phyloP scores from a whole-genome alignment of 169 alveolate species.

The Plasmodium berghei region DNA sequence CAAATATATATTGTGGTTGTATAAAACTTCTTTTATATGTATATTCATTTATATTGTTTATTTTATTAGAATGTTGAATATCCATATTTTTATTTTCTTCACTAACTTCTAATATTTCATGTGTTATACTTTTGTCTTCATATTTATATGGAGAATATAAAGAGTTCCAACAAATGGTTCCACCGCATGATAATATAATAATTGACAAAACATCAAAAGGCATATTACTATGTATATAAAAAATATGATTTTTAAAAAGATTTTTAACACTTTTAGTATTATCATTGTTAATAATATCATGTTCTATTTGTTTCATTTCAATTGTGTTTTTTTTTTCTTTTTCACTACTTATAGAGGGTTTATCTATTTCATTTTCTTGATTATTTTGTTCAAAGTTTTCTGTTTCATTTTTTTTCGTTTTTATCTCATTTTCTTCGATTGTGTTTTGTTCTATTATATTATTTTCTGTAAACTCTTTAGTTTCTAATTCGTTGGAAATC shows the following conservation, averaged over 20 bases:
- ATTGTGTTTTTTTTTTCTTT: neutral
- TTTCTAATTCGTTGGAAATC: neutral
- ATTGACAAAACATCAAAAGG: conserved; percentile 41
- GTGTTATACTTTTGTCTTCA: conserved; percentile 24
- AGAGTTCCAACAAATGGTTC: conserved; percentile 38
- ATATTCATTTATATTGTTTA: neutral
- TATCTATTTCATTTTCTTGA: neutral
- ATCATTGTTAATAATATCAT: conserved; percentile 9
- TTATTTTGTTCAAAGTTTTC: neutral
- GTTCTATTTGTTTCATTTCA: neutral
- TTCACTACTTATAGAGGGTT: neutral
- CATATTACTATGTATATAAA: conserved; percentile 60
- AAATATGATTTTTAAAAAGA: conserved; percentile 37
- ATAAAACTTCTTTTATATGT: conserved; percentile 79
- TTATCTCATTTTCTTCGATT: neutral
- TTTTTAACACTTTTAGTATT: conserved; percentile 7
- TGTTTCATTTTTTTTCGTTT: neutral
- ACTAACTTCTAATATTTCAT: conserved; percentile 64
- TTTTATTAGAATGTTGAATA: neutral
- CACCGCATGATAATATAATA: conserved; percentile 58
- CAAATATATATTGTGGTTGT: conserved; percentile 97
- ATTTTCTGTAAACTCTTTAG: neutral
- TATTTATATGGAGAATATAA: conserved; percentile 8
- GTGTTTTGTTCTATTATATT: neutral
- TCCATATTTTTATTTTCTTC: conserved; percentile 81